Conservation (phyloP, 139 green algal species). For the Deuterostichococcus epilithicus region DNA sequence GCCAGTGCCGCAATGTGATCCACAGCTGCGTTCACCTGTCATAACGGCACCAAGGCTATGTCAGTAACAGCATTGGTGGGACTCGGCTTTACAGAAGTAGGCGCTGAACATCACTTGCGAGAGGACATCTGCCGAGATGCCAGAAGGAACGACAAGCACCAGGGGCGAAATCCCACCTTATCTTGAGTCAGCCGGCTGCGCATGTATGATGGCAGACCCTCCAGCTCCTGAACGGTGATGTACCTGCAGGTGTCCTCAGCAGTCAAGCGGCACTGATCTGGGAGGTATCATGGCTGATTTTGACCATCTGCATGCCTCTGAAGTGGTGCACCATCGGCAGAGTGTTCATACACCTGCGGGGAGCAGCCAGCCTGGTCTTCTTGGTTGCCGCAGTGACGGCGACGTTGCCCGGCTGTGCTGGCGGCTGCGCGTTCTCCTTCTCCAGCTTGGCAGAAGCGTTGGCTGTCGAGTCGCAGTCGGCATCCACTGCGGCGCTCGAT, state of each 20-base stretch:
- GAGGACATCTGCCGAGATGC: background rate
- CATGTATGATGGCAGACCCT: slow-evolving; percentile 59
- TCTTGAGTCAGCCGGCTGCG: slow-evolving; percentile 55
- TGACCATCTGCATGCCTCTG: background rate
- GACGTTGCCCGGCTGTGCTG: background rate
- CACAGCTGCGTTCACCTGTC: slow-evolving; percentile 66
- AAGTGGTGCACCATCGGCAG: background rate
- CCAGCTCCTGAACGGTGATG: slow-evolving; percentile 55
- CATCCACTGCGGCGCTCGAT: background rate
- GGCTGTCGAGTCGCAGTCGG: slow-evolving; percentile 8
- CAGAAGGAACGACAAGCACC: background rate
- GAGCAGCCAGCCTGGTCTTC: background rate
- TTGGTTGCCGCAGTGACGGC: slow-evolving; percentile 1
- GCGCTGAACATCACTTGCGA: background rate
- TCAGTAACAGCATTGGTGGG: background rate
- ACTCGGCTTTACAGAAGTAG: background rate
- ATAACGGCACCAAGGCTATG: background rate
- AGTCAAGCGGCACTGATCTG: background rate
- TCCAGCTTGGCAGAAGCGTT: background rate
- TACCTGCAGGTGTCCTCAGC: slow-evolving; percentile 38
- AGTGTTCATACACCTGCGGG: slow-evolving; percentile 4
- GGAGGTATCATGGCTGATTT: background rate
- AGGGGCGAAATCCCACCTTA: slow-evolving; percentile 30
- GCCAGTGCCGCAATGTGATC: slow-evolving; percentile 57
- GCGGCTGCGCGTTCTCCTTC: background rate